Base-by-base conservation (phyloP, 345 rosid species). In the Cardamine chenopodiifolia region DNA sequence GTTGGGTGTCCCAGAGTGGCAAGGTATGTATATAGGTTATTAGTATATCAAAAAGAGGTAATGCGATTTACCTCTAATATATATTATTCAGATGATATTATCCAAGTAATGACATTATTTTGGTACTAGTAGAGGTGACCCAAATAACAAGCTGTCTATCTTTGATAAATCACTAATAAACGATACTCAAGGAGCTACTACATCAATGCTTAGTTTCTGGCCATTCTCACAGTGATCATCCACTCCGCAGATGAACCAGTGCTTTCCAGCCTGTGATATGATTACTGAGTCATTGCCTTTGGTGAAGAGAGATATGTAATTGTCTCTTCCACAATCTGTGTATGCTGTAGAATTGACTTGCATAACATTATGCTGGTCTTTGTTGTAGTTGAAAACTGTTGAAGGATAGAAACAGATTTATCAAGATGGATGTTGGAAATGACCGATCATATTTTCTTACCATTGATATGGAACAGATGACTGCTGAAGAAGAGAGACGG, bases 331-430 rank as follows among this genome's bases (percentile, higher is more conserved):
- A 69, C 82, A 83, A 17, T 70, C 54, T 78, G 78, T 42, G 19
- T 80, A 80, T n/a, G 82, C 83, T 4, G 85, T 72, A 31, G 82
- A 76, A 52, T 79, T 84, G n/a, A 77, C 86, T 77, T 79, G 83
- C 82, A 80, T 79, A 35, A 76, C 82, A 35, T 80, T 83, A 59
- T 79, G 80, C 71, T 56, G 45, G 47, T 63, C 76, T 1, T 7
- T 62, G 56, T 71, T 29, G 14, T 81, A 75, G 61, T 79, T 83
- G 82, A 83, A 83, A 39, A 71, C 83, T 81, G 78, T 59, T 62
- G 47, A 34, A 67, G 31, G 68, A 77, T 26, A 69, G 58, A 44
- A 5, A 17, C 66, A 62, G 40, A 69, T 23, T 68, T 60, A 62
- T 44, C 74, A 11, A 50, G 57, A 4, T 61, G 57, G 18, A 25